A percentile compares a stretch with the other conserved stretches of the same genome.
These are phyloP conservation scores for Blechomonas ayalai DNA, from an alignment of 208 protist genomes.

Conservation along the genomic window DNA sequence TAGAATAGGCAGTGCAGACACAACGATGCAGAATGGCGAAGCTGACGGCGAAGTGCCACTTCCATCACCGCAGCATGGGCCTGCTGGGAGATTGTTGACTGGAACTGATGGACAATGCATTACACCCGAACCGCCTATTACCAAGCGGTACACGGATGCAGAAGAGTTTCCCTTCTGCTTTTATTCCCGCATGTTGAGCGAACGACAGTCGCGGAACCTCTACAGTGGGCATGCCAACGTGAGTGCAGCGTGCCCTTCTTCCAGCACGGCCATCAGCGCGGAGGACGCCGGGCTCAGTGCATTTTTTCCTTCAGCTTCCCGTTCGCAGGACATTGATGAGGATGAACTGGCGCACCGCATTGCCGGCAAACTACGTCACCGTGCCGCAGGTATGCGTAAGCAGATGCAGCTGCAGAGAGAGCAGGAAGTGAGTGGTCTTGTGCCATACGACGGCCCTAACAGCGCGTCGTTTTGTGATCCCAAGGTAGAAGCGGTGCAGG, in stretches of 20 bases:
- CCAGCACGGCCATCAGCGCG: too few relatives aligned
- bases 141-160: slow-evolving; percentile 10
- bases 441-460: background rate
- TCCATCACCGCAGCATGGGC: too few relatives aligned
- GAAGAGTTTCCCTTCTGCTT: slow-evolving; percentile 45
- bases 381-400: slow-evolving; percentile 1
- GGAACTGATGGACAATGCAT: too few relatives aligned
- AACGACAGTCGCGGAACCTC: too few relatives aligned
- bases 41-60: background rate
- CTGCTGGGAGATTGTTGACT: too few relatives aligned
- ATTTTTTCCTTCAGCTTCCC: too few relatives aligned
- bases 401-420: slow-evolving; percentile 3
- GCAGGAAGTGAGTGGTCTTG: background rate
- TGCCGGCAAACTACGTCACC: slow-evolving; percentile 13
- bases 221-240: too few relatives aligned
- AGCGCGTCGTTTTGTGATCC: slow-evolving; percentile 30
- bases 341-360: slow-evolving; percentile 18
- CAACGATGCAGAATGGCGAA: too few relatives aligned
- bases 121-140: too few relatives aligned
- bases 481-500: slow-evolving; percentile 32
- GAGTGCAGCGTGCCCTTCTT: too few relatives aligned
- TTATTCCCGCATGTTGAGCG: slow-evolving; percentile 40
- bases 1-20: background rate
- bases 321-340: slow-evolving; percentile 8
- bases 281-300: too few relatives aligned